Evolutionary conservation across 768 basidiomycete genomes (phyloP), one percentile per base, ranked within the genome.

Genomic region (Tremella yokohamensis): DNA sequence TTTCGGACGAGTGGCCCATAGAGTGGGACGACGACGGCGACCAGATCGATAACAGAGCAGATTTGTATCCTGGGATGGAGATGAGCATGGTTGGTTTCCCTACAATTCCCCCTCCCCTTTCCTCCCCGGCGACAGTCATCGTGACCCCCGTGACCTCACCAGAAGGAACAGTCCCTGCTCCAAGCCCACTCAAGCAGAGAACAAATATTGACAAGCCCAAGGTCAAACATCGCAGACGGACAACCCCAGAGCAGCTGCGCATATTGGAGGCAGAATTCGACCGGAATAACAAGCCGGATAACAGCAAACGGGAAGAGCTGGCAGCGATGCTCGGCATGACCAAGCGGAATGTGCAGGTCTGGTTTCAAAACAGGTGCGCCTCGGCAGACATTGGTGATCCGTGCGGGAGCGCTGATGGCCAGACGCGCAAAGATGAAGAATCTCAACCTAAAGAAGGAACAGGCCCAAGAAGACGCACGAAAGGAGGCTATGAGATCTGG

Each of bases 211-310:
- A 52, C 51, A 26, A 18, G 16, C 38, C n/a, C n/a, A 26, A 93
- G 79, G 89, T 96, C 79, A 94, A 94, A 80, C 92, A 94, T 69
- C 81, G 92, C 59, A 88, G 91, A 68, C 81, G 94, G 52, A 98
- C 94, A 0, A 89, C 90, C 26, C 84, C 85, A 34, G 80, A 84
- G 18, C 94, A 98, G 79, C 86, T 96, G 72, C 86, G 86, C 77
- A 84, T 90, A 64, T 84, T 98, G 65, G 94, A 98, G 76, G 81
- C 83, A 58, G 81, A 91, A 66, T 98, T 94, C 78, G 84, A 84
- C 68, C 81, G 83, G 65, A 90, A 92, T 78, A 89, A 89, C 56
- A 98, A 98, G 76, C 93, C 94, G 15, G 92, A 91, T 76, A 76
- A 76, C 45, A 58, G 82, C 7, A 79, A 87, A 38, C 83, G 94